Percentiles rank a stretch among this genome's conserved stretches.
These are phyloP conservation scores for Oemleria cerasiformis DNA, from an alignment of 306 rosid species.

Conservation along the genomic window DNA sequence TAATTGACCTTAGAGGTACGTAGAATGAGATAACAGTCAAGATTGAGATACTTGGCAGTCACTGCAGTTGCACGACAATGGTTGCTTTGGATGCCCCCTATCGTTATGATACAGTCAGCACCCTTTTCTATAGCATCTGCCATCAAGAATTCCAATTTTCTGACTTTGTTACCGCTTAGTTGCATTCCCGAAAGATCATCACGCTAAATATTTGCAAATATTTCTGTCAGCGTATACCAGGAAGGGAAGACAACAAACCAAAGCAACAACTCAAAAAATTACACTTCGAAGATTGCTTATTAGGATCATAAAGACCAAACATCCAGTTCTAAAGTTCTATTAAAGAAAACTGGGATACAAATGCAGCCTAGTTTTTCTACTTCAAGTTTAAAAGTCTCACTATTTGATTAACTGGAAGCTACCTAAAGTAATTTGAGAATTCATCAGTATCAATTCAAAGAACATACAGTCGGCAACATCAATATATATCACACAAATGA, in stretches of 20 bases:
- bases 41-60: conserved; percentile 85
- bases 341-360: neutral
- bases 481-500: neutral
- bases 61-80: conserved; percentile 98
- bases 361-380: neutral
- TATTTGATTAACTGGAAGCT: neutral
- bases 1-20: conserved; percentile 64
- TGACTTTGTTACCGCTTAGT: conserved; percentile 85
- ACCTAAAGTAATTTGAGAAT: neutral
- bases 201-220: conserved; percentile 45
- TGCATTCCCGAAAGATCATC: conserved; percentile 97
- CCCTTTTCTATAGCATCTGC: conserved; percentile 80
- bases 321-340: neutral
- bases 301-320: neutral
- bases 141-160: conserved; percentile 88
- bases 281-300: neutral
- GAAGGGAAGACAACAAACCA: conserved; percentile 7
- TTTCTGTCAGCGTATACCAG: conserved; percentile 28
- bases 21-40: conserved; percentile 72
- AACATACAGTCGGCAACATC: neutral
- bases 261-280: neutral
- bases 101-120: conserved; percentile 73
- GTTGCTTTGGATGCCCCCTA: conserved; percentile 96
- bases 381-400: neutral
- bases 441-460: neutral